Evolutionary conservation across 1,139 yeast genomes (phyloP).

Genomic region (Pneumocystis murina): DNA sequence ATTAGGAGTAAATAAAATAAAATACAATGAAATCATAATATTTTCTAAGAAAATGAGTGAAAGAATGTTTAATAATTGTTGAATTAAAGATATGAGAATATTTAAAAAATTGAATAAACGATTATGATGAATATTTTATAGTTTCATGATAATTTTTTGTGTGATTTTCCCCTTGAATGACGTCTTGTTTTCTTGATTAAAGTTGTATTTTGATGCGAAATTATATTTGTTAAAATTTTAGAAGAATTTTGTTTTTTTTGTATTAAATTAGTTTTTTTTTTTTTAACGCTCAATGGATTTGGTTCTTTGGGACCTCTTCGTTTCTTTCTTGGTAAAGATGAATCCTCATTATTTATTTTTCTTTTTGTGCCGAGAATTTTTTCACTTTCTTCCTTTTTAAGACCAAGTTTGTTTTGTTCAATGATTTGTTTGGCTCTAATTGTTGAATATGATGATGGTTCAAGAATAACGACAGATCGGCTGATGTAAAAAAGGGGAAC

Average conservation of each 20-base stretch:
- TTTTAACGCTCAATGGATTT: constrained; percentile 12
- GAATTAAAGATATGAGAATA: no score
- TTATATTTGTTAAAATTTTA: neutral
- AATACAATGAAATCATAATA: neutral
- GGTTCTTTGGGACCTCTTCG: constrained; percentile 11
- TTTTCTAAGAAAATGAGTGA: neutral
- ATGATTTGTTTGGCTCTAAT: constrained; percentile 36
- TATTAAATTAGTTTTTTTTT: constrained; percentile 2
- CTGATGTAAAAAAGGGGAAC: constrained; percentile 78
- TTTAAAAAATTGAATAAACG: no score
- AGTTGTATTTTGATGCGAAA: neutral
- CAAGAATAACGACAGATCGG: constrained; percentile 90
- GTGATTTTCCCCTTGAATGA: neutral
- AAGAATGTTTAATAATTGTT: no score
- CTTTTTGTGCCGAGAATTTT: neutral
- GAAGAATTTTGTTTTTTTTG: neutral
- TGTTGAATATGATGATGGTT: constrained; percentile 70
- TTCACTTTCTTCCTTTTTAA: constrained; percentile 7
- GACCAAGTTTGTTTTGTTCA: constrained; percentile 49
- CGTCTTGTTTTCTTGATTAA: neutral
- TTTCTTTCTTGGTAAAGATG: constrained; percentile 7
- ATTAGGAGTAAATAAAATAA: neutral
- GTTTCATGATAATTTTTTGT: neutral
- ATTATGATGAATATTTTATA: no score
- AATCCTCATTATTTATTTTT: neutral